phyloP scores from a whole-genome alignment of 495 filamentous ascomycete genomes.

The Xylaria longipes region DNA sequence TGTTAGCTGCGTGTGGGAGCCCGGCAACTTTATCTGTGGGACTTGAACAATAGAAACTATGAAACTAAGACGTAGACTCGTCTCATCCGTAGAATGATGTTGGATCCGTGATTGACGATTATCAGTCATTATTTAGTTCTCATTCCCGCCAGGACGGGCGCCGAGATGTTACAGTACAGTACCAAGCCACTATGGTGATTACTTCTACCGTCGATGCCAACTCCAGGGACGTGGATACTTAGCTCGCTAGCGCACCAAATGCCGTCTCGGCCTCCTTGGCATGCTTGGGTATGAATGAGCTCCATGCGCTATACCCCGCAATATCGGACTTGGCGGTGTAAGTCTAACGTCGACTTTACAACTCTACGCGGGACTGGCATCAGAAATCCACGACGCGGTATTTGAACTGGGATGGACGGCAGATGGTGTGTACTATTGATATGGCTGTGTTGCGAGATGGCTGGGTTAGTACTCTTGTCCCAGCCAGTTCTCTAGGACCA shows the following conservation, averaged over 20 bases:
- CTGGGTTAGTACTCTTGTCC: neutral
- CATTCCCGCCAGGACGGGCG: neutral
- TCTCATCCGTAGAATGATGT: neutral
- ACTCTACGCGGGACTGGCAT: neutral
- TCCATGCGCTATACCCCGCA: slow-evolving; percentile 7
- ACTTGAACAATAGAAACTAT: neutral
- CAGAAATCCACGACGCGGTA: neutral
- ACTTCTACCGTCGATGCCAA: neutral
- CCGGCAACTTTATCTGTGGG: neutral
- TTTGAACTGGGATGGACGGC: neutral
- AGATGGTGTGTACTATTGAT: neutral
- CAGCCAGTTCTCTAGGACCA: neutral
- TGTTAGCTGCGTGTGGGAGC: neutral
- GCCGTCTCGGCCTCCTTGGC: slow-evolving; percentile 18
- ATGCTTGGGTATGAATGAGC: neutral
- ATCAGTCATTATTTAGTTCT: neutral
- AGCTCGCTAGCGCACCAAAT: slow-evolving; percentile 10
- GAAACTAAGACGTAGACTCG: neutral
- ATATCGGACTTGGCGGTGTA: slow-evolving; percentile 8
- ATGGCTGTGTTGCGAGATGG: neutral
- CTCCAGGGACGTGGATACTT: slow-evolving; percentile 9
- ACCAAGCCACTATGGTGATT: slow-evolving; percentile 7
- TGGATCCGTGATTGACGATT: neutral
- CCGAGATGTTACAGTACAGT: slow-evolving; percentile 21
- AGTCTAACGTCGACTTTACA: neutral